Conservation (phyloP, 176 grass and related monocot genomes). For the Melocanna baccifera region DNA sequence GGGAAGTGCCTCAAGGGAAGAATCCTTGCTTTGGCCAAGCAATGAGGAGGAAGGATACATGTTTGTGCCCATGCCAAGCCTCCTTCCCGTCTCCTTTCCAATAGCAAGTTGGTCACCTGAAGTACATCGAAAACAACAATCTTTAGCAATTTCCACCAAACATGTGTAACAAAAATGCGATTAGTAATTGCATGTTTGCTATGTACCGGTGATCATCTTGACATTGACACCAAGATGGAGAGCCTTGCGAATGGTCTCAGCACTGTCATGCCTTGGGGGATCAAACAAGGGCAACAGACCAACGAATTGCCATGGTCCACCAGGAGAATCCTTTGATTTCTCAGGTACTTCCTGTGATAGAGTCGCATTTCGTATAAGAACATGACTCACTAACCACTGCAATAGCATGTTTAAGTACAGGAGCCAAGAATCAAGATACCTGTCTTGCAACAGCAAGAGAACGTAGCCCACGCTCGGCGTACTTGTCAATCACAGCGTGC, state of each 20-base stretch:
- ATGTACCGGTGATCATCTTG: constrained; percentile 96
- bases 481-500: constrained; percentile 83
- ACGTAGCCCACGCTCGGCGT: constrained; percentile 91
- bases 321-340: constrained; percentile 67
- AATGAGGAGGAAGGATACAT: constrained; percentile 98
- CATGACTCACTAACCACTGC: background rate
- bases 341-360: constrained; percentile 90
- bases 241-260: constrained; percentile 96
- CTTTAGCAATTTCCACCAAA: background rate
- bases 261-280: constrained; percentile 95
- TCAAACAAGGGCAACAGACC: constrained; percentile 92
- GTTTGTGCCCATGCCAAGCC: constrained; percentile 99
- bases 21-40: constrained; percentile 81
- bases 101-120: constrained; percentile 98
- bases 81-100: constrained; percentile 94
- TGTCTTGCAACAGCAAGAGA: constrained; percentile 91
- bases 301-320: constrained; percentile 91
- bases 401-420: background rate
- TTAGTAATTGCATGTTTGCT: background rate
- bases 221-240: constrained; percentile 96
- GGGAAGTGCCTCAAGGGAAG: constrained; percentile 63
- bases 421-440: constrained; percentile 37
- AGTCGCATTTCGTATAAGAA: constrained; percentile 26
- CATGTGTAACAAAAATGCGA: background rate
- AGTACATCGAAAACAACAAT: background rate